Conservation (phyloP, 169 alveolate species). For the Ophryocystis elektroscirrha region DNA sequence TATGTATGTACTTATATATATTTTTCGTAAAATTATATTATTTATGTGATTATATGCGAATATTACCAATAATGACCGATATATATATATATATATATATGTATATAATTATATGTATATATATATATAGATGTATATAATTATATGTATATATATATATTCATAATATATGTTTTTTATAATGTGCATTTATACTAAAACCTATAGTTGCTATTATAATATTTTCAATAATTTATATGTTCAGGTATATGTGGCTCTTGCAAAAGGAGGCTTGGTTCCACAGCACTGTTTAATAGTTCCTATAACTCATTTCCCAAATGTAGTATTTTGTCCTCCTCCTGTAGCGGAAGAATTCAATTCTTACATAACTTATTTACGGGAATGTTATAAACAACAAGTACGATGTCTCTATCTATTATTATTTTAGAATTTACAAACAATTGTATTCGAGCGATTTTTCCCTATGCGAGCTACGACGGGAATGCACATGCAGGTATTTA, state of each 20-base stretch:
- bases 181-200: neutral
- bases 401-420: neutral
- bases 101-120: neutral
- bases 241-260: constrained; percentile 10
- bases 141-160: too few relatives aligned
- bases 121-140: neutral
- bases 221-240: neutral
- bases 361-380: neutral
- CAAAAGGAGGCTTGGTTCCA: constrained; percentile 20
- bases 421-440: constrained; percentile 5
- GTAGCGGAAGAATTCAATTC: constrained; percentile 6
- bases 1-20: too few relatives aligned
- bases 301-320: constrained; percentile 16
- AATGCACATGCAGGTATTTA: constrained; percentile 25
- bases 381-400: neutral
- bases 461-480: constrained; percentile 18
- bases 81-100: too few relatives aligned
- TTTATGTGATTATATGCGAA: too few relatives aligned
- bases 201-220: neutral
- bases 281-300: constrained; percentile 17
- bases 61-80: too few relatives aligned
- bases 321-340: constrained; percentile 5
- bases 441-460: constrained; percentile 24
- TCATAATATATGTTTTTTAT: too few relatives aligned
- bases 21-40: too few relatives aligned